Evolutionary conservation across 257 asterid species (phyloP), one percentile per base, ranked within the genome.

Genomic region (Mitragyna speciosa): DNA sequence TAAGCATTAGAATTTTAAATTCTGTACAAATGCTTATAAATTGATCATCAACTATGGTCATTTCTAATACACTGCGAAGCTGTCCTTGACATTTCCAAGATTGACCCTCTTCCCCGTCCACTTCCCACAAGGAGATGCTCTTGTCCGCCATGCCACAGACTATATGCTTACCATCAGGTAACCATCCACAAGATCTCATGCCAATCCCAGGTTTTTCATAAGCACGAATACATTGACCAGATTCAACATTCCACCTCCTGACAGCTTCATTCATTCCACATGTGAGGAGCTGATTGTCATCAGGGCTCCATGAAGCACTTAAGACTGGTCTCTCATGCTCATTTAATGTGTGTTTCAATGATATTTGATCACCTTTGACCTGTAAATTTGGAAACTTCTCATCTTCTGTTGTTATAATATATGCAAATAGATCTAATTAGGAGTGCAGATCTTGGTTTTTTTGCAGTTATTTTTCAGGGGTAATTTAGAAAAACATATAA

Each of bases 41-140:
- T 65, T 47, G 67, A 83, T 80, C 76, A 48, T 52, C 47, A 65
- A 78, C 63, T 24, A 80, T 36, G 31, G 69, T 76, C 64, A 76
- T 30, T 47, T 76, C 82, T 22, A 77, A 65, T 43, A 74, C 70
- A 33, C 26, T 70, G 36, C 8, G 33, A 68, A 10, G 8, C 49
- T 69, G 66, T 31, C 41, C 41, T 51, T 43, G 73, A n/a, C 74
- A 75, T 75, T 75, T 61, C 75, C 72, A 59, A 20, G 24, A 70
- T 58, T 49, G 65, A 24, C 69, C 20, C 81, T 69, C 81, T 41
- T 41, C 68, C 11, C 83, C 83, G 4, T 78, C 86, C 41, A 78
- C 39, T 68, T 78, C 77, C 86, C 83, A 79, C 83, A 83, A 67
- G 70, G 56, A 39, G 75, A 79, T 68, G 73, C 86, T 83, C 58